phyloP scores from a whole-genome alignment of 1,139 yeast genomes.

The Meyerozyma carpophila region DNA sequence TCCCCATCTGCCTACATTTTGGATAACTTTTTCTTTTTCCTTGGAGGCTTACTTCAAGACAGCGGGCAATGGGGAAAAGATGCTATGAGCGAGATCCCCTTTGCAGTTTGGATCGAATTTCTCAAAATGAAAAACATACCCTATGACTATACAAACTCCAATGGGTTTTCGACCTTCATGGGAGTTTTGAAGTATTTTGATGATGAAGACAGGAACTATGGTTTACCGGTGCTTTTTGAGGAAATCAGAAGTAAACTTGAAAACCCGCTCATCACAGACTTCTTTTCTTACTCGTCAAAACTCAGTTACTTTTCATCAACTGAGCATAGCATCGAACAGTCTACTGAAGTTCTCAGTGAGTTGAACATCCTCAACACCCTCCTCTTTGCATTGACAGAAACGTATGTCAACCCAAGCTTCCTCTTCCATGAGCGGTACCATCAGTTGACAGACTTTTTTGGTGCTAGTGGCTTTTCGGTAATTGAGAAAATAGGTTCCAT shows the following conservation, averaged over 20 bases:
- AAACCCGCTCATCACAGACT: slow-evolving; percentile 9
- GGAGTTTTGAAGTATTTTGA: slow-evolving; percentile 54
- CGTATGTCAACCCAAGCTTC: slow-evolving; percentile 47
- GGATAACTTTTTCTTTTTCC: slow-evolving; percentile 44
- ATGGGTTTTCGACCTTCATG: slow-evolving; percentile 47
- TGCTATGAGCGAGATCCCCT: slow-evolving; percentile 34
- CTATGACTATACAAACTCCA: slow-evolving; percentile 54
- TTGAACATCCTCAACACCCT: slow-evolving; percentile 32
- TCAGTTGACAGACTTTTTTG: slow-evolving; percentile 43
- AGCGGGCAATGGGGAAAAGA: slow-evolving; percentile 45
- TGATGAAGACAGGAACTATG: slow-evolving; percentile 50
- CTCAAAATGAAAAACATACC: slow-evolving; percentile 48
- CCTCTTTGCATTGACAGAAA: slow-evolving; percentile 46
- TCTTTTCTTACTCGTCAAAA: slow-evolving; percentile 7
- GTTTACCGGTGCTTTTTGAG: slow-evolving; percentile 26
- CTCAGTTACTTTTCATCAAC: slow-evolving; percentile 25
- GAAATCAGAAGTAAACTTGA: slow-evolving; percentile 7
- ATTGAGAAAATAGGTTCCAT: slow-evolving; percentile 34
- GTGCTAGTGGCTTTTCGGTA: slow-evolving; percentile 20
- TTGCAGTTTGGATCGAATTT: slow-evolving; percentile 40
- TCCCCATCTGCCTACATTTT: slow-evolving; percentile 36
- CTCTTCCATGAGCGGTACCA: slow-evolving; percentile 44
- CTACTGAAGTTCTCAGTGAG: slow-evolving; percentile 28
- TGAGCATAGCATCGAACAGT: slow-evolving; percentile 19
- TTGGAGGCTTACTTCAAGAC: slow-evolving; percentile 43